A percentile compares a stretch with the other conserved stretches of the same genome.
phyloP scores from a whole-genome alignment of 805 yeast species.

The Maudiozyma bulderi region DNA sequence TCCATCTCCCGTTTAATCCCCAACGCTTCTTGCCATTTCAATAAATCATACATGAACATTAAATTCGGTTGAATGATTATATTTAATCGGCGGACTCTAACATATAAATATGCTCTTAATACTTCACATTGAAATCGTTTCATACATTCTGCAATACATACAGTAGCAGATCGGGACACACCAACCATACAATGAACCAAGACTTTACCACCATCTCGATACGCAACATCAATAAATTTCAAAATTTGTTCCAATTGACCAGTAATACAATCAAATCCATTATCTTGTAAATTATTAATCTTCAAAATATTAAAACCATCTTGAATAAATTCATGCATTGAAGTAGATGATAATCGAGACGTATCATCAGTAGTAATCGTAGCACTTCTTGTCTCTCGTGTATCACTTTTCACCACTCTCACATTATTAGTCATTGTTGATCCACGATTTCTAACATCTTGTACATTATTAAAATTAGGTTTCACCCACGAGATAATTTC shows the following conservation, averaged over 20 bases:
- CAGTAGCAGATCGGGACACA: conserved; percentile 89
- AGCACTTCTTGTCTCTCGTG: conserved; percentile 2
- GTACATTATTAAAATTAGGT: background rate
- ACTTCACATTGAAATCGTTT: conserved; percentile 54
- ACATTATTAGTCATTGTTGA: conserved; percentile 8
- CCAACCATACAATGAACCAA: conserved; percentile 94
- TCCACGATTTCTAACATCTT: conserved; percentile 11
- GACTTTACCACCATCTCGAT: conserved; percentile 37
- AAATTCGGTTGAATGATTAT: conserved; percentile 91
- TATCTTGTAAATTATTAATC: conserved; percentile 74
- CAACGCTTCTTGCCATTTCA: conserved; percentile 39
- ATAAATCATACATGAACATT: conserved; percentile 81
- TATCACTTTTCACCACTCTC: too few species aligned
- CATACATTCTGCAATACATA: conserved; percentile 94
- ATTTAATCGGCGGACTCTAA: conserved; percentile 81
- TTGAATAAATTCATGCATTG: conserved; percentile 7
- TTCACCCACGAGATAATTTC: conserved; percentile 57
- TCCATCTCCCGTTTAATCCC: conserved; percentile 52
- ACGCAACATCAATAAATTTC: conserved; percentile 51
- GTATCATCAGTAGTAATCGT: conserved; percentile 1
- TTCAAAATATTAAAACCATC: conserved; percentile 34
- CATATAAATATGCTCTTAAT: conserved; percentile 75
- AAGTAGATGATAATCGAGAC: background rate
- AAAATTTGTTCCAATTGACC: conserved; percentile 53
- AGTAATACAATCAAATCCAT: conserved; percentile 75